Conservation (phyloP, 2,329 filamentous ascomycete species). For the Fusarium musae region DNA sequence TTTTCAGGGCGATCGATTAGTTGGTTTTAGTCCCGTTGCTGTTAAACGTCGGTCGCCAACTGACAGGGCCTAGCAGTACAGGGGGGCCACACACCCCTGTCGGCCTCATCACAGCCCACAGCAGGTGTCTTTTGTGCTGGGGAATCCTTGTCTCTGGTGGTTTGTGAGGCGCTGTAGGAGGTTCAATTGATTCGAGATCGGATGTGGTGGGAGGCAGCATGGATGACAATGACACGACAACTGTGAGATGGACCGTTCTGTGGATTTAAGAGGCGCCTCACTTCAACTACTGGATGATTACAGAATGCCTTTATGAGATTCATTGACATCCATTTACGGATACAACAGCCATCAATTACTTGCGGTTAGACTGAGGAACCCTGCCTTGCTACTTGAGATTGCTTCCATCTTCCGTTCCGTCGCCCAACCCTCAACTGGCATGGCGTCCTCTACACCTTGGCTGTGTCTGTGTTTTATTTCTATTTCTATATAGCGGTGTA, state of each 20-base stretch:
- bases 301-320: not conserved
- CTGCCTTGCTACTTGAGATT: conserved; percentile 1
- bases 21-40: conserved; percentile 4
- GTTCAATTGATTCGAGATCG: not conserved
- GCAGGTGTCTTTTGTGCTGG: conserved; percentile 32
- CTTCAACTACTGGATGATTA: conserved; percentile 18
- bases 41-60: conserved; percentile 6
- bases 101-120: conserved; percentile 13
- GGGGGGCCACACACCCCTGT: not conserved
- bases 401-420: conserved; percentile 8
- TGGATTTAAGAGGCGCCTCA: conserved; percentile 32
- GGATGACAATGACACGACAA: conserved; percentile 31
- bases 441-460: conserved; percentile 1
- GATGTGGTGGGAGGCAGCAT: conserved; percentile 17
- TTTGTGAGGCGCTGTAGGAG: conserved; percentile 26
- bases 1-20: conserved; percentile 29
- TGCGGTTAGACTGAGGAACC: conserved; percentile 1
- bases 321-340: not conserved
- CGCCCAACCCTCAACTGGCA: not conserved
- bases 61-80: conserved; percentile 2
- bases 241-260: conserved; percentile 7
- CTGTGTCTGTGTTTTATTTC: not conserved
- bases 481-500: conserved; percentile 15
- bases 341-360: conserved; percentile 1
- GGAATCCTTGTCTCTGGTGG: conserved; percentile 43